Evolutionary conservation across 2,329 filamentous ascomycete species (phyloP).

Genomic region (Phaeophleospora eucalypticola): DNA sequence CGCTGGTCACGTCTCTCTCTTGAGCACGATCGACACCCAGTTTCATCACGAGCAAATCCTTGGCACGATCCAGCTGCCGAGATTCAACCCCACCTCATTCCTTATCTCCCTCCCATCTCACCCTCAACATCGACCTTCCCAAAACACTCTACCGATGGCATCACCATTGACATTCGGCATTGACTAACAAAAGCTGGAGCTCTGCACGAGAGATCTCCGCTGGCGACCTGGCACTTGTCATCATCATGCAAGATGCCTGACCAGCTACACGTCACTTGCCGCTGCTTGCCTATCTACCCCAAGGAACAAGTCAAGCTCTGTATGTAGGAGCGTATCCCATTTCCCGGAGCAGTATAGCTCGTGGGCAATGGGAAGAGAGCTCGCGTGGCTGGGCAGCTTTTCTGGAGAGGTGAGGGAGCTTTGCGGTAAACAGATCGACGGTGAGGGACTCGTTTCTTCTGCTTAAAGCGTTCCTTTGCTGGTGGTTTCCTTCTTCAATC

Average conservation of each 20-base stretch:
- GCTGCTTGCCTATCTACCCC: constrained; percentile 18
- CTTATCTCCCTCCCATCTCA: constrained; percentile 3
- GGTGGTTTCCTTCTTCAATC: too few species aligned
- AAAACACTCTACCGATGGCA: constrained; percentile 12
- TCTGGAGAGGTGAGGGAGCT: neutral
- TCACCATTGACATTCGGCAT: constrained; percentile 12
- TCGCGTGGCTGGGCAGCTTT: neutral
- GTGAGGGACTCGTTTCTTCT: too few species aligned
- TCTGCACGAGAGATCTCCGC: neutral
- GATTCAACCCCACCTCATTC: constrained; percentile 18
- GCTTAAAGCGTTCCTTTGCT: too few species aligned
- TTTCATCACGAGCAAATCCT: neutral
- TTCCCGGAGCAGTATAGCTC: neutral
- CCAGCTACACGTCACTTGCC: constrained; percentile 15
- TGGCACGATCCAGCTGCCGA: neutral
- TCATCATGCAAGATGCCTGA: too few species aligned
- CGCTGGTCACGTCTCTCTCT: neutral
- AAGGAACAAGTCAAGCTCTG: constrained; percentile 15
- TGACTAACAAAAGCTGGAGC: constrained; percentile 14
- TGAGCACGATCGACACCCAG: neutral
- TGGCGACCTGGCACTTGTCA: too few species aligned
- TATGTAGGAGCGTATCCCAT: neutral
- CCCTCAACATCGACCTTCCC: constrained; percentile 2
- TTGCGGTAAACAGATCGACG: too few species aligned
- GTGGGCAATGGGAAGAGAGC: neutral